phyloP scores from a whole-genome alignment of 1,284 basidiomycete genomes.

The Papiliotrema terrestris region DNA sequence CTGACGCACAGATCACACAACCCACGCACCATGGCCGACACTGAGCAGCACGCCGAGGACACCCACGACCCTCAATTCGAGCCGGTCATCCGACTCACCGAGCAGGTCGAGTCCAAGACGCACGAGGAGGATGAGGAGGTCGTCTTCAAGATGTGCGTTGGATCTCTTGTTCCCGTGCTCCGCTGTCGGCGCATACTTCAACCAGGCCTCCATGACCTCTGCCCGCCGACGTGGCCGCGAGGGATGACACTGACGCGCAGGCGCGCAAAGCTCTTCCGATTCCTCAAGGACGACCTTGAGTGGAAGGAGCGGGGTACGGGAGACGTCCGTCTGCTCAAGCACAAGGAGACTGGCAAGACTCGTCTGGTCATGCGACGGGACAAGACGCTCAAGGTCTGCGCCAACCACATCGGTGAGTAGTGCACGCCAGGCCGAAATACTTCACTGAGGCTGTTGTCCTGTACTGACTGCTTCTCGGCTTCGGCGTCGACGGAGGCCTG shows the following conservation, averaged over 20 bases:
- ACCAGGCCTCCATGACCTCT: background rate
- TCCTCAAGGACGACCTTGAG: slow-evolving; percentile 73
- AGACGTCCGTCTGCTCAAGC: slow-evolving; percentile 80
- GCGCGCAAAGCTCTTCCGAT: slow-evolving; percentile 98
- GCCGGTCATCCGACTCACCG: slow-evolving; percentile 93
- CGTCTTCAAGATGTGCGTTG: slow-evolving; percentile 89
- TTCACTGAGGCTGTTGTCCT: background rate
- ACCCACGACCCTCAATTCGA: slow-evolving; percentile 90
- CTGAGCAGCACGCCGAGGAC: slow-evolving; percentile 45
- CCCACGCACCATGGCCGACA: background rate
- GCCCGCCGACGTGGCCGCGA: too few relatives aligned
- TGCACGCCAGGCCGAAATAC: background rate
- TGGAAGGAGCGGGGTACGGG: slow-evolving; percentile 83
- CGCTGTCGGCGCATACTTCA: background rate
- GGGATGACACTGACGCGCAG: slow-evolving; percentile 53
- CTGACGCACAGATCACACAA: slow-evolving; percentile 6
- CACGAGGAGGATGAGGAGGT: slow-evolving; percentile 91
- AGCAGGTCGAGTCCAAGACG: slow-evolving; percentile 89
- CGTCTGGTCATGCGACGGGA: slow-evolving; percentile 99
- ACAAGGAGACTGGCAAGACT: slow-evolving; percentile 87
- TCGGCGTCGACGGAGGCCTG: background rate
- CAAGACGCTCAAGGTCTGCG: slow-evolving; percentile 99
- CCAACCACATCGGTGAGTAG: slow-evolving; percentile 88
- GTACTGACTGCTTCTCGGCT: background rate
- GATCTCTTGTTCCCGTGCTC: background rate